A percentile compares a stretch with the other conserved stretches of the same genome.
Conservation (phyloP, 2,329 filamentous ascomycete species). For the Ophiostoma perfectum region DNA sequence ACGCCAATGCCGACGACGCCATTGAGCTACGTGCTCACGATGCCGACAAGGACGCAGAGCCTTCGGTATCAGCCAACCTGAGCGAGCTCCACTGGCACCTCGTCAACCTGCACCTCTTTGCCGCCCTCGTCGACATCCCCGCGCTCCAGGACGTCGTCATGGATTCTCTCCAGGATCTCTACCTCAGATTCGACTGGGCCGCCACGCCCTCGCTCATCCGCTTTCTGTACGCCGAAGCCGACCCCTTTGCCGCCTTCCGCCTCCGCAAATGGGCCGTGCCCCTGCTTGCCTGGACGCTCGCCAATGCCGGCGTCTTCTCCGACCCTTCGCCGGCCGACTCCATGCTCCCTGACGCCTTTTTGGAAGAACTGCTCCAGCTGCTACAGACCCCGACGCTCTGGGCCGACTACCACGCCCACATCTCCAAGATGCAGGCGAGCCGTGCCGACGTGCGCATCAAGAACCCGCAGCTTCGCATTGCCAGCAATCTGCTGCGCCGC, state of each 20-base stretch:
- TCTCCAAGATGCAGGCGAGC: conserved; percentile 47
- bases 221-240: conserved; percentile 51
- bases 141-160: conserved; percentile 52
- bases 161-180: conserved; percentile 55
- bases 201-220: conserved; percentile 47
- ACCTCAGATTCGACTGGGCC: conserved; percentile 55
- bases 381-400: conserved; percentile 45
- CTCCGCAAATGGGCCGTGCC: conserved; percentile 56
- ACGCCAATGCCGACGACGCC: conserved; percentile 18
- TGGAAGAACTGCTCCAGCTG: conserved; percentile 34
- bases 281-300: conserved; percentile 54
- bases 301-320: conserved; percentile 22
- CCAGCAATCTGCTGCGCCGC: conserved; percentile 50
- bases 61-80: conserved; percentile 26
- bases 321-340: background rate
- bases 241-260: conserved; percentile 44
- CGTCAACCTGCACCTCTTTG: conserved; percentile 54
- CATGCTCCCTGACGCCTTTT: conserved; percentile 26
- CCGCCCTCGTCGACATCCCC: conserved; percentile 45
- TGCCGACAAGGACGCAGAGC: background rate
- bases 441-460: conserved; percentile 51
- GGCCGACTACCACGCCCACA: conserved; percentile 48
- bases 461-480: conserved; percentile 56
- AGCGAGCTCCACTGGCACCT: conserved; percentile 51
- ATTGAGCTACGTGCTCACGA: conserved; percentile 6